Conservation (phyloP, 208 protist species). For the Leishmania mexicana region DNA sequence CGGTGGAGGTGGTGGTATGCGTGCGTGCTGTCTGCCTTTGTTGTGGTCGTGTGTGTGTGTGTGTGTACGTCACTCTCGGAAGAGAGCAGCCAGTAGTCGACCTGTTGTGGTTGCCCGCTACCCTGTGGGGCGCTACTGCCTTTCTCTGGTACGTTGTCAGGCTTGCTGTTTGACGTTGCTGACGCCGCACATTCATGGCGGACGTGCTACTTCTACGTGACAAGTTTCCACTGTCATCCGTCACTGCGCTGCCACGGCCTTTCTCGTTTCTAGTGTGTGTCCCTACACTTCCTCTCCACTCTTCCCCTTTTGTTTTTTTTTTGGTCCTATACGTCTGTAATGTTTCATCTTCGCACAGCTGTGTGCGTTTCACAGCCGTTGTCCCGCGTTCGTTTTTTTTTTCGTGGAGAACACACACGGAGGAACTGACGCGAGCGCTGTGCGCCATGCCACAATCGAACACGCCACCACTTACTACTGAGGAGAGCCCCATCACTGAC, state of each 20-base stretch:
- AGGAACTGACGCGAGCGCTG: neutral
- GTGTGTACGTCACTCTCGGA: neutral
- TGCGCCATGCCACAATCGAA: neutral
- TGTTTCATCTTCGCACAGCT: neutral
- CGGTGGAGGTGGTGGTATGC: neutral
- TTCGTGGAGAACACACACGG: neutral
- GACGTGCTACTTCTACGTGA: neutral
- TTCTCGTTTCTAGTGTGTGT: neutral
- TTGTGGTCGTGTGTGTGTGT: neutral
- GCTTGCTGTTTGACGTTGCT: neutral
- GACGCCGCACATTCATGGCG: neutral
- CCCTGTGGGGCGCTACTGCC: neutral
- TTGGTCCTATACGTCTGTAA: neutral
- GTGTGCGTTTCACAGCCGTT: neutral
- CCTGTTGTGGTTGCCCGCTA: neutral
- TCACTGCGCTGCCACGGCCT: neutral
- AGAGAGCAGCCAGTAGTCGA: too few relatives aligned
- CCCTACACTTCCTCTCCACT: neutral
- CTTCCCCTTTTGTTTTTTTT: neutral
- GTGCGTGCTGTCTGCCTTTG: neutral
- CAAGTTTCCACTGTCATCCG: neutral
- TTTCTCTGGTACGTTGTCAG: neutral
- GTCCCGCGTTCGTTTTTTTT: neutral
- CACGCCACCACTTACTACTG: neutral
- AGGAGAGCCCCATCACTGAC: neutral